Conservation (phyloP, 1,284 basidiomycete species). For the Ceraceosorus guamensis region DNA sequence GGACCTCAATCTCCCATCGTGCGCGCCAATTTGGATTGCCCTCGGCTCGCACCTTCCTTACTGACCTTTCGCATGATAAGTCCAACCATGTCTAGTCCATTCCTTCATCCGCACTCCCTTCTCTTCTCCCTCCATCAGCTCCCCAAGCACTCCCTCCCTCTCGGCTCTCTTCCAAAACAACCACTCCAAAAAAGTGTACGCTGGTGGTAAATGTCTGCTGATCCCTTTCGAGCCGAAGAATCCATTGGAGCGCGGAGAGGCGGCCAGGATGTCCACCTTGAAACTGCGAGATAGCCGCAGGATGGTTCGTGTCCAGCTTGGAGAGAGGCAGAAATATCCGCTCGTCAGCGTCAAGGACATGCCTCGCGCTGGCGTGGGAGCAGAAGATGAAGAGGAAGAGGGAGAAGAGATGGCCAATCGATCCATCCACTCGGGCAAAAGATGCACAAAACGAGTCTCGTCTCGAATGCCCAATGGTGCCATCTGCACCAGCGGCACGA, state of each 20-base stretch:
- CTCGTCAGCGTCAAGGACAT: constrained; percentile 57
- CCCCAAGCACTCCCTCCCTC: constrained; percentile 46
- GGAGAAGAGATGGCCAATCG: no score
- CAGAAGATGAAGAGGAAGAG: no score
- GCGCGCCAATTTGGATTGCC: background rate
- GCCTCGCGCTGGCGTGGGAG: background rate
- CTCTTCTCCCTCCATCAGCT: constrained; percentile 24
- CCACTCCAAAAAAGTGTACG: constrained; percentile 80
- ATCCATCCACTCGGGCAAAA: background rate
- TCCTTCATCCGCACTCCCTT: constrained; percentile 53
- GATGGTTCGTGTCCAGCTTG: constrained; percentile 56
- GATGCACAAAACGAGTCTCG: constrained; percentile 39
- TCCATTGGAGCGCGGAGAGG: constrained; percentile 79
- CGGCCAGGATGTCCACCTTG: constrained; percentile 64
- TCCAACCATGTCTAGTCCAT: constrained; percentile 88
- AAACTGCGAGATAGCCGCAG: constrained; percentile 10
- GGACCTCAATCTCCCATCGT: background rate
- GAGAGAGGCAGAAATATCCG: constrained; percentile 86
- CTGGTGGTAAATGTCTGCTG: constrained; percentile 87
- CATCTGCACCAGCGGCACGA: constrained; percentile 51
- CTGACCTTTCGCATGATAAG: constrained; percentile 93
- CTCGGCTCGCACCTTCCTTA: constrained; percentile 7
- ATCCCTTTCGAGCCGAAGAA: constrained; percentile 84
- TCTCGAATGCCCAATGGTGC: constrained; percentile 47
- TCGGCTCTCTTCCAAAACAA: constrained; percentile 65